phyloP scores from a whole-genome alignment of 371 early-diverging fungal genomes.

The Saksenaea vasiformis region DNA sequence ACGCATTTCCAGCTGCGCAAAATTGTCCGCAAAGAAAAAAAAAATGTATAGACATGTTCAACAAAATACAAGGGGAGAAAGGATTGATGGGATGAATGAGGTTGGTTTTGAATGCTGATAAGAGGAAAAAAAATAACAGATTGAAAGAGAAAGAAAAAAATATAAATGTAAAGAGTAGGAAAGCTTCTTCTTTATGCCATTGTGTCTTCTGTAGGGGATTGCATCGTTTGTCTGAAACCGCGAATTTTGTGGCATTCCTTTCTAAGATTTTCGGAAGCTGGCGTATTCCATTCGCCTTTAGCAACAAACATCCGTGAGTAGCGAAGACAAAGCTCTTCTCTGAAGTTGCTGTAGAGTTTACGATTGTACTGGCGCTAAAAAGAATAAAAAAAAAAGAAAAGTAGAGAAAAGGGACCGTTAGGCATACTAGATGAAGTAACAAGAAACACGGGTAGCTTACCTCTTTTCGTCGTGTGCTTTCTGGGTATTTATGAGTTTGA shows the following conservation, averaged over 20 bases:
- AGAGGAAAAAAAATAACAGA: not conserved
- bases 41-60: not conserved
- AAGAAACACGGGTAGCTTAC: constrained; percentile 29
- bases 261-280: constrained; percentile 53
- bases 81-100: not conserved
- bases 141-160: not conserved
- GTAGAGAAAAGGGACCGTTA: not conserved
- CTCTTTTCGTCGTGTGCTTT: constrained; percentile 63
- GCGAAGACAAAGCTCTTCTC: constrained; percentile 67
- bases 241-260: constrained; percentile 51
- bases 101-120: not conserved
- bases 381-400: not conserved
- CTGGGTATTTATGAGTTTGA: constrained; percentile 68
- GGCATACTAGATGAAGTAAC: not conserved
- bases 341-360: constrained; percentile 61
- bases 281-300: constrained; percentile 51
- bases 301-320: constrained; percentile 61
- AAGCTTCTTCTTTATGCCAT: not conserved
- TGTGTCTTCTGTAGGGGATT: constrained; percentile 1
- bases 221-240: constrained; percentile 37
- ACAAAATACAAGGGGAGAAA: not conserved
- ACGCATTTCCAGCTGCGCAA: too few species aligned
- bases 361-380: constrained; percentile 65
- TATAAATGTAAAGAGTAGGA: not conserved
- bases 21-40: not conserved